Base-by-base conservation (phyloP, 2,329 filamentous ascomycete species). In the Apiospora aurea region DNA sequence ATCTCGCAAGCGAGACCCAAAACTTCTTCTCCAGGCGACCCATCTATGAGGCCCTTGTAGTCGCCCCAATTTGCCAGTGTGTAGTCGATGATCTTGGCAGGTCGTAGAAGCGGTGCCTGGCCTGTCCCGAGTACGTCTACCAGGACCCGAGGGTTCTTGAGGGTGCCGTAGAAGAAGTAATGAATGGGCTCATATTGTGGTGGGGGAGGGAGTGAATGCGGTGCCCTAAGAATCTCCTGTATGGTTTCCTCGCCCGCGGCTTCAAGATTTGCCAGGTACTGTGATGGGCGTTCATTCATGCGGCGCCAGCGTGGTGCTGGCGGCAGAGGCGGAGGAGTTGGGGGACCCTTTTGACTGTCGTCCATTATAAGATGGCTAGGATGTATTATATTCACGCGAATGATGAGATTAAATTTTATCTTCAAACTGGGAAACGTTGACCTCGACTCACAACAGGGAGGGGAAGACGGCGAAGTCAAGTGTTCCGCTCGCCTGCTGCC, bases 151-250 rank as follows among this genome's bases (percentile, higher is more conserved):
- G 79, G 73, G 16, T 82, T 75, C 6, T 76, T 78, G 10, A 84
- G 76, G 0, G 80, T 84, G 47, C 83, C 81, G 75, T 84, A 84
- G 73, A 84, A 83, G 77, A 84, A 84, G 73, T 84, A 84, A 78
- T 80, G 83, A 0, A 84, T 68, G 10, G 66, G 66, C 16, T 61
- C 18, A 11, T 61, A 61, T 21, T 38, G 3, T 3, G 6, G 7
- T 21, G 53, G 53, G 16, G 53, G 18, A 61, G 16, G 53, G 16
- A 29, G 53, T 38, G 29, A 10, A 1, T 38, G 53, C 8, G 53
- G 53, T 14, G 18, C 29, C 3, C 8, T 61, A 18, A 61, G 8
- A 13, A 38, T 21, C 29, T 61, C 4, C 29, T 61, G 53, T 38
- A 38, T 38, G 4, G 16, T 29, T 4, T 61, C 53, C 29, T 10